Conservation (phyloP, 2,329 filamentous ascomycete genomes). For the Colletotrichum paranaense region DNA sequence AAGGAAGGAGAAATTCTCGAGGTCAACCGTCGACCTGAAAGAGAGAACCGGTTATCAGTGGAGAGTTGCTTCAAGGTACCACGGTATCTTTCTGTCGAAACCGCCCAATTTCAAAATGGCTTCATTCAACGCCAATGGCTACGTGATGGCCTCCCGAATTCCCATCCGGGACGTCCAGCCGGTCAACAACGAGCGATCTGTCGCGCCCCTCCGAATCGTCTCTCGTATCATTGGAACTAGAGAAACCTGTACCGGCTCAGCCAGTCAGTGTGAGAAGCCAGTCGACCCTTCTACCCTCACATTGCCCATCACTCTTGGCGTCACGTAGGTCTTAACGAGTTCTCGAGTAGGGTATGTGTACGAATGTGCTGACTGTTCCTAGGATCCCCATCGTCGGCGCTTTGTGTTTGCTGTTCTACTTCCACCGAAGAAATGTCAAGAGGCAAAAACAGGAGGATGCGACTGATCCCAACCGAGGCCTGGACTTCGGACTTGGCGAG, state of each 20-base stretch:
- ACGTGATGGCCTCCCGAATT: conserved; percentile 42
- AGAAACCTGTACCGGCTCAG: conserved; percentile 33
- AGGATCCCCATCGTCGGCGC: conserved; percentile 83
- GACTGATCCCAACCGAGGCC: conserved; percentile 86
- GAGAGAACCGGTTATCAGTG: conserved; percentile 16
- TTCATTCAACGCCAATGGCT: conserved; percentile 37
- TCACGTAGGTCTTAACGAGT: conserved; percentile 70
- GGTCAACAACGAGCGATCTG: conserved; percentile 9
- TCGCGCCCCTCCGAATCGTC: conserved; percentile 15
- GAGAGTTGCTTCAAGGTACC: conserved; percentile 1
- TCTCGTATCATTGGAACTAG: conserved; percentile 37
- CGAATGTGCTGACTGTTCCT: conserved; percentile 37
- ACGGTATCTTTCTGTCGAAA: background rate
- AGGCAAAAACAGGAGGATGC: conserved; percentile 82
- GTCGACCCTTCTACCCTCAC: conserved; percentile 65
- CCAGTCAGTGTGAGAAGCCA: conserved; percentile 70
- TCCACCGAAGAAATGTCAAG: conserved; percentile 82
- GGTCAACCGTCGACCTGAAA: background rate
- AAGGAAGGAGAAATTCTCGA: conserved; percentile 28
- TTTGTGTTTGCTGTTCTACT: conserved; percentile 74
- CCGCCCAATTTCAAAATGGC: conserved; percentile 16
- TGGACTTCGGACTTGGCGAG: conserved; percentile 88
- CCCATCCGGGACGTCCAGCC: conserved; percentile 38
- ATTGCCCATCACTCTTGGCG: conserved; percentile 75
- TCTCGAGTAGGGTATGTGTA: background rate